Evolutionary conservation across 1,139 yeast genomes (phyloP).

Genomic region (Scheffersomyces lignicola): DNA sequence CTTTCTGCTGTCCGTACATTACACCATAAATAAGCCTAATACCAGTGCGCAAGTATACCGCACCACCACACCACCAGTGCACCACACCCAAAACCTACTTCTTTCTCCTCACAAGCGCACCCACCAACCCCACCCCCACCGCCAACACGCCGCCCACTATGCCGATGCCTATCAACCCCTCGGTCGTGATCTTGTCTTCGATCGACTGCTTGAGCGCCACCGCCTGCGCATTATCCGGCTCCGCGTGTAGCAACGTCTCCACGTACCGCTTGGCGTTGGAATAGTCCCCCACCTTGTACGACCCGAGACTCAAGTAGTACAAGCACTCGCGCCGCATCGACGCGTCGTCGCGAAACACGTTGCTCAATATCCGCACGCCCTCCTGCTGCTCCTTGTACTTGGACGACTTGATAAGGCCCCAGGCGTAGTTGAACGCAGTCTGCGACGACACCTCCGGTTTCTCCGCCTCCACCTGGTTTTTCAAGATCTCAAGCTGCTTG

Average conservation of each 20-base stretch:
- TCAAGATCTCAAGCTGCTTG: conserved; percentile 73
- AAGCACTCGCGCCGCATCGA: conserved; percentile 85
- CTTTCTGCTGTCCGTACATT: too few species aligned
- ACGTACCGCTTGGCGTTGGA: conserved; percentile 83
- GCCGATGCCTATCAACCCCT: conserved; percentile 87
- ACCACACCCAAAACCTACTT: too few species aligned
- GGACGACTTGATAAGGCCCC: conserved; percentile 86
- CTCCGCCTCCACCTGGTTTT: conserved; percentile 78
- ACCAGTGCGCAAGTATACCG: too few species aligned
- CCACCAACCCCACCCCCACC: conserved; percentile 69
- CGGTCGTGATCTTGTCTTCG: conserved; percentile 81
- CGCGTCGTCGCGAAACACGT: conserved; percentile 75
- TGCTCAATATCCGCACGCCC: conserved; percentile 76
- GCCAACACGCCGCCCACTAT: conserved; percentile 85
- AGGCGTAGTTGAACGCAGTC: conserved; percentile 89
- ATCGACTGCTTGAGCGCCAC: conserved; percentile 68
- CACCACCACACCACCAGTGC: too few species aligned
- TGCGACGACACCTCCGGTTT: conserved; percentile 79
- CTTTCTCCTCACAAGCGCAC: conserved; percentile 52
- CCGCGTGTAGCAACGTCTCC: conserved; percentile 71
- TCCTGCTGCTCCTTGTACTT: conserved; percentile 63
- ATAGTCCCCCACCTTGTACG: conserved; percentile 85
- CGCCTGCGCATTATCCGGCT: conserved; percentile 85
- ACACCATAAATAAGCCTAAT: too few species aligned
- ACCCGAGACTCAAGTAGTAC: conserved; percentile 85